phyloP scores from a whole-genome alignment of 768 basidiomycete genomes.

The Nevesoporus exiguus region DNA sequence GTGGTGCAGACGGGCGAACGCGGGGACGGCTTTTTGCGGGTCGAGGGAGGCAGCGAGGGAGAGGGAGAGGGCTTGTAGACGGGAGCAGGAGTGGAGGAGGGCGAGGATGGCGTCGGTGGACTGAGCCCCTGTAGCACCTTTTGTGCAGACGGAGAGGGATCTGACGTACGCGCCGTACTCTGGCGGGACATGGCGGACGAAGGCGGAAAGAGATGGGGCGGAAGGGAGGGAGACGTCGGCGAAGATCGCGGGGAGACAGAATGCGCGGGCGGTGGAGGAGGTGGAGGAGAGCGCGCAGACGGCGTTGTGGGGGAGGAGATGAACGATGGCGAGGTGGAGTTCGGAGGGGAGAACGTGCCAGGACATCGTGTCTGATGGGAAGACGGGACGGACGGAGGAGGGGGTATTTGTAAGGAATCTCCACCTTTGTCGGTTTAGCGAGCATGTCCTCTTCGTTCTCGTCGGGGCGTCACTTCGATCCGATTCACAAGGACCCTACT shows the following conservation, averaged over 20 bases:
- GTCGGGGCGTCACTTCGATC: conserved; percentile 17
- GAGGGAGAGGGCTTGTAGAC: conserved; percentile 35
- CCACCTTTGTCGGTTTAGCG: neutral
- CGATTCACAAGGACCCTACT: conserved; percentile 20
- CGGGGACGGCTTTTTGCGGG: conserved; percentile 16
- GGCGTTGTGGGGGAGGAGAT: conserved; percentile 43
- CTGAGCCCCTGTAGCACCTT: conserved; percentile 30
- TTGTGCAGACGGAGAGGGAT: conserved; percentile 45
- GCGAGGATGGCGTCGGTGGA: conserved; percentile 47
- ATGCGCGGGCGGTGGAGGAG: conserved; percentile 46
- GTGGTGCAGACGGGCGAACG: conserved; percentile 19
- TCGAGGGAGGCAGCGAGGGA: conserved; percentile 28
- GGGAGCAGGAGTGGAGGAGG: conserved; percentile 47
- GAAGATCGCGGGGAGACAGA: conserved; percentile 58
- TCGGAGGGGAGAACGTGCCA: conserved; percentile 66
- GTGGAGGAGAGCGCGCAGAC: conserved; percentile 47
- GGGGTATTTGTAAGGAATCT: neutral
- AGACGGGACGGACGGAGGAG: neutral
- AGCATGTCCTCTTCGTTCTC: conserved; percentile 6
- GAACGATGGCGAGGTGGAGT: conserved; percentile 58
- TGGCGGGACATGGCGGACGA: conserved; percentile 55
- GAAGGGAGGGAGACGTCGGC: conserved; percentile 51
- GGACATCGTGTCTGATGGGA: conserved; percentile 10
- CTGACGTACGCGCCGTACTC: conserved; percentile 50
- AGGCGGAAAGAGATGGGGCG: conserved; percentile 45